Base-by-base conservation (phyloP, 78 protist species). In the Chrysochromulina tobinii region DNA sequence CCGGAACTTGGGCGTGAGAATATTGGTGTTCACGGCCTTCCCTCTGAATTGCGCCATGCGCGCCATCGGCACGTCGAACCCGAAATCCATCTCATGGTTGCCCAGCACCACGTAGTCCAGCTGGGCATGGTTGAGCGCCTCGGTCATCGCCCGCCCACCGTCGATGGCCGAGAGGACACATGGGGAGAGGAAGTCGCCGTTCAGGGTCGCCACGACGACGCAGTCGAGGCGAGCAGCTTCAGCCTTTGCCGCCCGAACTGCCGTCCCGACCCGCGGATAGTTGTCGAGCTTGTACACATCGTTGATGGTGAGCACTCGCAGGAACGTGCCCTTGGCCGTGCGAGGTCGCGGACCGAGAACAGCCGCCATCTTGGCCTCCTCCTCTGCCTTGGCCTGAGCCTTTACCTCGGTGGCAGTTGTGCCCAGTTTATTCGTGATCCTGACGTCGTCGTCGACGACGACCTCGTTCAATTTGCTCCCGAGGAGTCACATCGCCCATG, bases 151-250 rank as follows among this genome's bases (percentile, higher is more conserved):
- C 83, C 9, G 1, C 15, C 83, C 83, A 7, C 57, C 83, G 83
- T 73, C 83, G 21, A 73, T 20, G 27, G 83, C 55, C 3, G 83
- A 48, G n/a, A 48, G 9, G 55, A 6, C 12, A 57, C 83, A 38
- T 7, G 83, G 83, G 27, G 83, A 73, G n/a, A 73, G 83, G 57
- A 73, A 73, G 83, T 73, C 83, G 53, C 83, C 83, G 57, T 50
- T 73, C 17, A 73, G 83, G 21, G 21, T 12, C 17, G 83, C 15
- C 25, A 48, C 2, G 21, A 21, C 55, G n/a, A 15, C 57, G 57
- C 83, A 38, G 55, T 2, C 55, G 21, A 15, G 83, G 15, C 0
- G 25, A 2, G 55, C 8, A 3, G 57, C 83, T 14, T 14, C 54
- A 12, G 53, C 83, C 83, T 15, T 73, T 1, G 57, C 55, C 23